Conservation (phyloP, 495 filamentous ascomycete genomes). For the Aspergillus sclerotioniger region DNA sequence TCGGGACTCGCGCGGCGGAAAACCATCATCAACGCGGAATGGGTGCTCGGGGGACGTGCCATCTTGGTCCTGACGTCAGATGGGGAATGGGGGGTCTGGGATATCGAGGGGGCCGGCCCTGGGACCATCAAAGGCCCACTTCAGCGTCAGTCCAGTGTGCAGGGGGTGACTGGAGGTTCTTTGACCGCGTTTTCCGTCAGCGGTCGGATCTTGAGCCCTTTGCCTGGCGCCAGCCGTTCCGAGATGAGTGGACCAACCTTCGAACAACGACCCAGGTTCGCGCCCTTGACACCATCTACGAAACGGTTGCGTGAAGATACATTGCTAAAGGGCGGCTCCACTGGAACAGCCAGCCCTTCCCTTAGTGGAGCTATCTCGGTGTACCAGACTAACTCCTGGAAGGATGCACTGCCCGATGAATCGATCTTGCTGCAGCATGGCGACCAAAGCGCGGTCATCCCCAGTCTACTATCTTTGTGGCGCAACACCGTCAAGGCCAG, state of each 20-base stretch:
- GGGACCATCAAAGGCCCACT: conserved; percentile 50
- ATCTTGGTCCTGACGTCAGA: conserved; percentile 75
- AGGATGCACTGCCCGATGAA: conserved; percentile 56
- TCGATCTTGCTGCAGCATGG: conserved; percentile 66
- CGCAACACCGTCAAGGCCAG: conserved; percentile 58
- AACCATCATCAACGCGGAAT: conserved; percentile 74
- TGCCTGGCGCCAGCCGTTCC: conserved; percentile 27
- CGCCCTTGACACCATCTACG: conserved; percentile 83
- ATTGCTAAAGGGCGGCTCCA: conserved; percentile 48
- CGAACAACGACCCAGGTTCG: conserved; percentile 57
- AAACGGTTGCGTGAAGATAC: conserved; percentile 58
- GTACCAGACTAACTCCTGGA: conserved; percentile 41
- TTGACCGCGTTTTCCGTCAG: conserved; percentile 65
- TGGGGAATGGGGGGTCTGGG: conserved; percentile 95
- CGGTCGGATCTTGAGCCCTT: conserved; percentile 58
- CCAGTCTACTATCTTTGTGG: conserved; percentile 67
- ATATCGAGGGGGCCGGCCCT: conserved; percentile 67
- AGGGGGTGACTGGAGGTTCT: conserved; percentile 63
- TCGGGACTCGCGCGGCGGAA: conserved; percentile 58
- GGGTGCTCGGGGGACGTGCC: conserved; percentile 76
- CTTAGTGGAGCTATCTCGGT: conserved; percentile 67
- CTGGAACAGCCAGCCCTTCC: conserved; percentile 30
- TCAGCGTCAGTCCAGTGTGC: conserved; percentile 52
- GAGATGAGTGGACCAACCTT: conserved; percentile 36
- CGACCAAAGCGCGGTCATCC: conserved; percentile 59